Evolutionary conservation across 805 yeast genomes (phyloP).

Genomic region (Candida fluviatilis): DNA sequence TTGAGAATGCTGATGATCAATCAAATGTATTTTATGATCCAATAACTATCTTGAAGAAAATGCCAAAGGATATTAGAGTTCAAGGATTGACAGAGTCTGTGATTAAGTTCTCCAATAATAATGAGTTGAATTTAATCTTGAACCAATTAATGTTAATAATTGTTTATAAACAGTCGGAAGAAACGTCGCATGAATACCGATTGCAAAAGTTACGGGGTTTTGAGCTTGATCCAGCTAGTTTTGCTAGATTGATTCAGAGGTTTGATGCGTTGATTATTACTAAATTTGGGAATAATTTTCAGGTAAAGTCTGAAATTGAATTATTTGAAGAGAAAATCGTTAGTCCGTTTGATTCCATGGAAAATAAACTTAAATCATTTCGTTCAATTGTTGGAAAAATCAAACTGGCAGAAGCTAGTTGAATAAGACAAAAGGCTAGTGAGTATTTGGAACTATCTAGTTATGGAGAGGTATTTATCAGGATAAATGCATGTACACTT

Average conservation of each 20-base stretch:
- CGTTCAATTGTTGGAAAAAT: neutral
- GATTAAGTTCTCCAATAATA: conserved; percentile 57
- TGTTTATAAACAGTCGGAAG: conserved; percentile 28
- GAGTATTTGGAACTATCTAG: neutral
- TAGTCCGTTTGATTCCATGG: neutral
- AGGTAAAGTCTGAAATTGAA: neutral
- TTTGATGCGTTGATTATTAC: conserved; percentile 27
- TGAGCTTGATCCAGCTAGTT: conserved; percentile 17
- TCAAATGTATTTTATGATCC: conserved; percentile 49
- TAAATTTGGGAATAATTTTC: conserved; percentile 2
- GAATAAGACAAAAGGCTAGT: neutral
- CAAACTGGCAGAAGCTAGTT: neutral
- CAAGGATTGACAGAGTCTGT: conserved; percentile 62
- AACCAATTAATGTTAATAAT: conserved; percentile 48
- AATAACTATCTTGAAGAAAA: conserved; percentile 58
- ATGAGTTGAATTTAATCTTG: conserved; percentile 49
- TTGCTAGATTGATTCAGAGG: conserved; percentile 17
- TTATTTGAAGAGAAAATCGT: conserved; percentile 2
- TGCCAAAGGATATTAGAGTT: conserved; percentile 60
- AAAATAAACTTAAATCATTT: neutral
- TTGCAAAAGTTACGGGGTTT: conserved; percentile 22
- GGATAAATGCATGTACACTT: too few relatives aligned
- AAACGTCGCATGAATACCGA: conserved; percentile 19
- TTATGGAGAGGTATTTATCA: neutral
- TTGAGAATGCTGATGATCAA: conserved; percentile 63